Evolutionary conservation across 176 grass and related monocot genomes (phyloP).

Genomic region (Alloteropsis semialata): DNA sequence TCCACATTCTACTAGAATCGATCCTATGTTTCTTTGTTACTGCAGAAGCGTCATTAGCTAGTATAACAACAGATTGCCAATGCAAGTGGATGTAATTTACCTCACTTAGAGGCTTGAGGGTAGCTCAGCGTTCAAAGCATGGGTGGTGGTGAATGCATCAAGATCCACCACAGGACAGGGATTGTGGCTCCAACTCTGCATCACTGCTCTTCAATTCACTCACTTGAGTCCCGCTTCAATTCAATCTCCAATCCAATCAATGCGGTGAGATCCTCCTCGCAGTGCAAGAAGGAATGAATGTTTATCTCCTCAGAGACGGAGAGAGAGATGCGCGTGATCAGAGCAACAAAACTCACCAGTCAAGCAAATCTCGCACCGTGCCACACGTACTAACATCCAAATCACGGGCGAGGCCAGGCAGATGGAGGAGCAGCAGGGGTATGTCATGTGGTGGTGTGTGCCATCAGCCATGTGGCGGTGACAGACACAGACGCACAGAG

Average conservation of each 20-base stretch:
- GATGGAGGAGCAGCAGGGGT: not conserved
- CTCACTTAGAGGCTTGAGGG: not conserved
- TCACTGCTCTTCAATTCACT: too few species aligned
- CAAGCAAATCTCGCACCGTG: not conserved
- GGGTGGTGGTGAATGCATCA: not conserved
- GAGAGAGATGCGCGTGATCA: too few species aligned
- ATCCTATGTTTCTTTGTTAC: not conserved
- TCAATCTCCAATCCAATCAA: not conserved
- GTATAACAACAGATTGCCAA: not conserved
- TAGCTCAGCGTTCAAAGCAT: not conserved
- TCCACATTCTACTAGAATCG: not conserved
- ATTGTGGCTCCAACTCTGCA: too few species aligned
- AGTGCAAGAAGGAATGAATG: too few species aligned
- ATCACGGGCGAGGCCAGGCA: not conserved
- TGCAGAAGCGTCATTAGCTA: not conserved
- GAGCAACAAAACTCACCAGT: too few species aligned
- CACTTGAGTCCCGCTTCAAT: not conserved
- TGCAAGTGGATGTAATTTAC: not conserved
- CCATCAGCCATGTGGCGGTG: slow-evolving; percentile 1
- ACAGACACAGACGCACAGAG: not conserved
- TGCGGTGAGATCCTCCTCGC: not conserved
- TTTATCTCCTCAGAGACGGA: too few species aligned
- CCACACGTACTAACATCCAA: too few species aligned
- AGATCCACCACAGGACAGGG: not conserved
- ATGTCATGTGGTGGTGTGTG: not conserved